Base-by-base conservation (phyloP, 1,139 yeast genomes). In the Hyphopichia wangnamkhiaoensis region DNA sequence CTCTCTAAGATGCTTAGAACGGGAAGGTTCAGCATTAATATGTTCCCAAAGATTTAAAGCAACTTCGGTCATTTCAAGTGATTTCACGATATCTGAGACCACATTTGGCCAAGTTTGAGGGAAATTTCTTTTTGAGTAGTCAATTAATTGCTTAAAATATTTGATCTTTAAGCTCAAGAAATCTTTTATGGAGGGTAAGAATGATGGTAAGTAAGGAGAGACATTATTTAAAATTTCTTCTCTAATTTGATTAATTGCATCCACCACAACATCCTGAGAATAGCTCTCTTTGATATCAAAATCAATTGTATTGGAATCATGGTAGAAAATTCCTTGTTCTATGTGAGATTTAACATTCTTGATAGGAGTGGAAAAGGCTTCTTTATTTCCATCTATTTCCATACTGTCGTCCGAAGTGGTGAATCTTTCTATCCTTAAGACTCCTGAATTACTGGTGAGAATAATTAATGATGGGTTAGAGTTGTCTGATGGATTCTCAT, bases 321-420 rank as follows among this genome's bases (percentile, higher is more conserved):
- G 70, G 49, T 72, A 84, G 51, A 81, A 84, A 1, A 90, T 78
- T 0, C 89, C 95, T 59, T 90, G 97, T 50, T 85, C 94, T 20
- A 90, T 76, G 48, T 81, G 89, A 0, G 89, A 76, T 54, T 83
- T 84, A 34, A 84, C 70, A 40, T 80, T 67, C 5, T 71, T 60
- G 2, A 68, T 47, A 1, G 71, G 66, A 31, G 56, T 58, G 5
- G 45, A 37, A 18, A 45, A 37, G 6, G 31, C 41, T 14, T 49
- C 47, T 7, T 49, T 48, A 3, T 48, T 53, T n/a, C 39, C 43
- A 12, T 43, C 45, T 5, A 36, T 37, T 16, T 40, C 44, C 24
- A 31, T 47, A 9, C 33, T 46, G 6, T 40, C 44, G 25, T 42
- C 55, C 30, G 52, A 65, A 36, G 51, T 61, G 3, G 53, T 45